phyloP scores from a whole-genome alignment of 441 rosid genomes.

The Isatis lusitanica region DNA sequence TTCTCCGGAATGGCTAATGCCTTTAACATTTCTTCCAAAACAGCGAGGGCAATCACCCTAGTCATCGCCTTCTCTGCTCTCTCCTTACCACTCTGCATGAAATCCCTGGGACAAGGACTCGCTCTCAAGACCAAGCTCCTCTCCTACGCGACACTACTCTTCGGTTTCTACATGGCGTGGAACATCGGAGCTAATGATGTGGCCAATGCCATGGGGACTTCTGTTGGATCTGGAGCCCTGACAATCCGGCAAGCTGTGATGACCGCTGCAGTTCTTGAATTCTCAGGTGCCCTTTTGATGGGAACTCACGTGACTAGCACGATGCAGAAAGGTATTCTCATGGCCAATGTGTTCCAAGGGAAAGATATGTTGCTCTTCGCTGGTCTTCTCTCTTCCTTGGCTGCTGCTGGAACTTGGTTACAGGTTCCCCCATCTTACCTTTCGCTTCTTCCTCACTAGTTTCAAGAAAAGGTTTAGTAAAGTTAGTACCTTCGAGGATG shows the following conservation, averaged over 20 bases:
- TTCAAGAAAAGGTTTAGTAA: not conserved
- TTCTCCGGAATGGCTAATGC: slow-evolving; percentile 81
- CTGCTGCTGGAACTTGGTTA: slow-evolving; percentile 98
- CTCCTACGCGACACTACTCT: slow-evolving; percentile 72
- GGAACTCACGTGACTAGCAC: slow-evolving; percentile 95
- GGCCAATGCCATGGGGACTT: slow-evolving; percentile 99
- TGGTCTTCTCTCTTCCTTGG: slow-evolving; percentile 88
- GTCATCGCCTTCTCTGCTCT: slow-evolving; percentile 78
- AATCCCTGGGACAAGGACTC: slow-evolving; percentile 68
- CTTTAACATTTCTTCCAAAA: slow-evolving; percentile 69
- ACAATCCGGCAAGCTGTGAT: slow-evolving; percentile 83
- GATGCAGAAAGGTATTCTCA: slow-evolving; percentile 97
- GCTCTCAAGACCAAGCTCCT: slow-evolving; percentile 63
- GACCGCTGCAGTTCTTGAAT: slow-evolving; percentile 90
- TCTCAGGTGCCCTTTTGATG: slow-evolving; percentile 94
- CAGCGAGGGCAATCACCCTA: slow-evolving; percentile 69
- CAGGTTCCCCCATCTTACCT: slow-evolving; percentile 55
- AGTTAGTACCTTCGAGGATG: not conserved
- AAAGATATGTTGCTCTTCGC: slow-evolving; percentile 79
- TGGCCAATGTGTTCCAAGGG: slow-evolving; percentile 85
- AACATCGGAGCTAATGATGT: slow-evolving; percentile 98
- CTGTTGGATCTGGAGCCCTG: slow-evolving; percentile 93
- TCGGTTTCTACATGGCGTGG: slow-evolving; percentile 99
- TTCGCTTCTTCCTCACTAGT: not conserved
- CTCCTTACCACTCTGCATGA: slow-evolving; percentile 71